Evolutionary conservation across 2,329 filamentous ascomycete species (phyloP), one percentile per base, ranked within the genome.

Genomic region (Colletotrichum trifolii): DNA sequence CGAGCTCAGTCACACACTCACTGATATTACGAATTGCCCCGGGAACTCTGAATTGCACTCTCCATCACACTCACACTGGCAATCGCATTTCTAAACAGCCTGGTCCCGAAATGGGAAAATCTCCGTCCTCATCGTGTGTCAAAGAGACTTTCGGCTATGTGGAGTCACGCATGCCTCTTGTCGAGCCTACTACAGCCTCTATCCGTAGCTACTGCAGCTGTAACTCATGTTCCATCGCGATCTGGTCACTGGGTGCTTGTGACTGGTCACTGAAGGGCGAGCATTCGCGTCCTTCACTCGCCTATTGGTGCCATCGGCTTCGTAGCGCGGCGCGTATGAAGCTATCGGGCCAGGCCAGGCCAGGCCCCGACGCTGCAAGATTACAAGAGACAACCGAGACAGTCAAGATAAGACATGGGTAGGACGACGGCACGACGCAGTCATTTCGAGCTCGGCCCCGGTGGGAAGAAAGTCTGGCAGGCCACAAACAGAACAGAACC

Each of bases 121-220:
- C 54, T 66, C 62, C 66, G 63, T 59, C 52, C 66, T 61, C 38
- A 53, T 33, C 38, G 38, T 50, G 57, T 59, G 54, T 54, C 54
- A 56, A 55, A 67, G 57, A 66, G 50, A 66, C 65, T 65, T 66
- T 67, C 10, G 62, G 25, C 56, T 54, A 65, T 65, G 61, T 67
- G 65, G 61, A 57, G 55, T 38, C 50, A 56, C 40, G 42, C 48
- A 56, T 50, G 56, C 49, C 49, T 64, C 54, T 39, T 38, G 35
- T 48, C 25, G 25, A 25, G 25, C 25, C 25, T 25, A 4, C 25
- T 25, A 25, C 25, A 25, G 25, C 25, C 25, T 25, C 25, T 25
- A 25, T 25, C 25, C 4, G 25, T 25, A 25, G 25, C 25, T 25
- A 25, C 25, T 25, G 25, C 54, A 36, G n/a, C 43, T 50, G 17